These are phyloP conservation scores for Persicaria tinctoria DNA, from an alignment of 148 eudicot genomes.

Conservation along the genomic window DNA sequence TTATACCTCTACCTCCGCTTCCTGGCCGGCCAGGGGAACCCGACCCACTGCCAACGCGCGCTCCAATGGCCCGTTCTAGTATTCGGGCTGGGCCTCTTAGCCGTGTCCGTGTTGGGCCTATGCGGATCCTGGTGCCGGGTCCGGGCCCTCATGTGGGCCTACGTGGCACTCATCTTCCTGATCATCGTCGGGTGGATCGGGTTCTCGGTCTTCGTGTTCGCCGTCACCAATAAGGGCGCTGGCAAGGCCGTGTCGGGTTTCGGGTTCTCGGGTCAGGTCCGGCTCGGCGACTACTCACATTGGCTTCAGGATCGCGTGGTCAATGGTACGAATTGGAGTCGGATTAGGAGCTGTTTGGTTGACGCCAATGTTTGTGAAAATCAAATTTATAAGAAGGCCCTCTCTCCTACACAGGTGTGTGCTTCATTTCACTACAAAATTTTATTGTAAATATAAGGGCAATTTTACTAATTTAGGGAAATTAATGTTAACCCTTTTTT, in stretches of 20 bases:
- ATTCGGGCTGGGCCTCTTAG: conserved; percentile 22
- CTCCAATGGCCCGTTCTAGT: conserved; percentile 25
- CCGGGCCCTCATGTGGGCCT: conserved; percentile 25
- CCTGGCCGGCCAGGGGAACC: conserved; percentile 11
- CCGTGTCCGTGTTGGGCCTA: conserved; percentile 29
- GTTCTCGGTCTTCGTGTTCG: conserved; percentile 27
- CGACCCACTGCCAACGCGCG: conserved; percentile 27
- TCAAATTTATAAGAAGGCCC: conserved; percentile 18
- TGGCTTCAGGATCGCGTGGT: conserved; percentile 42
- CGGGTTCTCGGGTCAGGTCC: conserved; percentile 30
- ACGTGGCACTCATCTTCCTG: conserved; percentile 25
- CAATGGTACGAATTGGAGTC: conserved; percentile 30
- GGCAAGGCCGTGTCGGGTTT: conserved; percentile 37
- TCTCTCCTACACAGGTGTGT: conserved; percentile 37
- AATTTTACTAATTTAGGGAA: too few relatives aligned
- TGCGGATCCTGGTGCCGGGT: conserved; percentile 31
- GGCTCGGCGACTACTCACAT: conserved; percentile 34
- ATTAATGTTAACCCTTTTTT: too few relatives aligned
- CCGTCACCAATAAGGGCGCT: conserved; percentile 38
- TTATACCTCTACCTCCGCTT: conserved; percentile 23
- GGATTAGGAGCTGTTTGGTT: conserved; percentile 44
- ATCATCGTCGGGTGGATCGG: conserved; percentile 28
- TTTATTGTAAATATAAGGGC: too few relatives aligned
- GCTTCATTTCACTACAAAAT: neutral
- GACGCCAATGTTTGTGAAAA: conserved; percentile 27